Base-by-base conservation (phyloP, 305 asterid genomes). In the Fraxinus baroniana region DNA sequence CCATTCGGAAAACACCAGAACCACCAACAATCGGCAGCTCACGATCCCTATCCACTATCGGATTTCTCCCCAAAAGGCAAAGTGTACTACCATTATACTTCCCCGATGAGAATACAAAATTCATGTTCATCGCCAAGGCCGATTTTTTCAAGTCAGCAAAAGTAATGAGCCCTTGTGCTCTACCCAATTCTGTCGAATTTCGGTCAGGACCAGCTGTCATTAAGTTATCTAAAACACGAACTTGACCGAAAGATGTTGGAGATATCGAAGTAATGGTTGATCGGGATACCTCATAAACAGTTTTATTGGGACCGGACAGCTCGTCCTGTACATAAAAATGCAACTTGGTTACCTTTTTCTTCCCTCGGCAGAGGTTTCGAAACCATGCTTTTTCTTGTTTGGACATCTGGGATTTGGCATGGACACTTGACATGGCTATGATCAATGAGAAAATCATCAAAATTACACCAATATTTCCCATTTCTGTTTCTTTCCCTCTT, bases 1-100 rank as follows among this genome's bases (percentile, higher is more conserved):
- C 84, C 79, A 74, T 44, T 4, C 86, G 68, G 26, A 83, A 79
- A 10, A 32, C 81, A 1, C 86, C 86, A 0, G 83, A 44, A 10
- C 86, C 86, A 5, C 86, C 86, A 7, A 83, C 80, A n/a, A 83
- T 35, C 1, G 86, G 80, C 62, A 83, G 39, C 60, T 83, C 86
- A 9, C 86, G 86, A 30, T 79, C 37, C 72, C 13, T 20, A 1
- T 7, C 26, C 13, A 9, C 6, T 18, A 83, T 64, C 0, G 80
- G 79, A 15, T 83, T 83, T 62, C 83, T 32, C 12, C 86, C 86
- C 28, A 83, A 1, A 17, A 83, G 8, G 28, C 83, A 52, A 4
- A 83, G 24, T 0, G 80, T 79, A 39, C 86, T 83, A 17, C 82
- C 82, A 20, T 79, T 79, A 18, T 35, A 64, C 10, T 79, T 41